These are phyloP conservation scores for Musa acuminata DNA, from an alignment of 176 grass and related monocot species.

Conservation along the genomic window DNA sequence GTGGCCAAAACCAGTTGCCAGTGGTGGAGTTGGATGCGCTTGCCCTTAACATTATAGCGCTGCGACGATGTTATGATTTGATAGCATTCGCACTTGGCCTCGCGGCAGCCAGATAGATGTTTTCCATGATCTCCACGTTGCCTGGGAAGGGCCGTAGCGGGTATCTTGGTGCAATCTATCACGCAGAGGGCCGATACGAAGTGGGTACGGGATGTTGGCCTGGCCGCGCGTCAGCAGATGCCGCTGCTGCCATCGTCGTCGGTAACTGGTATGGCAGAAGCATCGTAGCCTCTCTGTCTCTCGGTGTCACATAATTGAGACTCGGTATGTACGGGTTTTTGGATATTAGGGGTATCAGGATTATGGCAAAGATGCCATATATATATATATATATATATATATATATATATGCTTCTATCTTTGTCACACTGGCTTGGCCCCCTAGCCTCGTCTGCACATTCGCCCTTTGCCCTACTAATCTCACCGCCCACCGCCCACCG, in stretches of 20 bases:
- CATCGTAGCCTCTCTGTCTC: too few relatives aligned
- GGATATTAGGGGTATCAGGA: too few relatives aligned
- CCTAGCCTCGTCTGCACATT: too few relatives aligned
- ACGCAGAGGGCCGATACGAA: constrained; percentile 5
- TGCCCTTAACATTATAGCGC: constrained; percentile 5
- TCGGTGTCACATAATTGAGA: too few relatives aligned
- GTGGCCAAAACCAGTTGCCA: not conserved
- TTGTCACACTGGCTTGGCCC: too few relatives aligned
- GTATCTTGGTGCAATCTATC: not conserved
- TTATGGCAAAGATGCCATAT: too few relatives aligned
- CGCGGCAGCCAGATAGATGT: not conserved
- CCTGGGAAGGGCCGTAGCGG: not conserved
- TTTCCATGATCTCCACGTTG: not conserved
- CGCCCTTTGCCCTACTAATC: too few relatives aligned
- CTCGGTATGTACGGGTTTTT: too few relatives aligned
- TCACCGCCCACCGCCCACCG: too few relatives aligned
- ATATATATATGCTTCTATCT: too few relatives aligned
- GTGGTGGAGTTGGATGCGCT: accelerated
- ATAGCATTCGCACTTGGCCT: constrained; percentile 4
- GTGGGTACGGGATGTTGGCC: constrained; percentile 18
- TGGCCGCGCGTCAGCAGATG: not conserved
- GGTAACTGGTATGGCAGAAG: too few relatives aligned
- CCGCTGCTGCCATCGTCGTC: not conserved
- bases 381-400: too few relatives aligned
- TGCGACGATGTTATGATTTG: not conserved